Percentiles rank a stretch among this genome's conserved stretches.
phyloP scores from a whole-genome alignment of 768 basidiomycete genomes.

The Xerocomus spinulosus region DNA sequence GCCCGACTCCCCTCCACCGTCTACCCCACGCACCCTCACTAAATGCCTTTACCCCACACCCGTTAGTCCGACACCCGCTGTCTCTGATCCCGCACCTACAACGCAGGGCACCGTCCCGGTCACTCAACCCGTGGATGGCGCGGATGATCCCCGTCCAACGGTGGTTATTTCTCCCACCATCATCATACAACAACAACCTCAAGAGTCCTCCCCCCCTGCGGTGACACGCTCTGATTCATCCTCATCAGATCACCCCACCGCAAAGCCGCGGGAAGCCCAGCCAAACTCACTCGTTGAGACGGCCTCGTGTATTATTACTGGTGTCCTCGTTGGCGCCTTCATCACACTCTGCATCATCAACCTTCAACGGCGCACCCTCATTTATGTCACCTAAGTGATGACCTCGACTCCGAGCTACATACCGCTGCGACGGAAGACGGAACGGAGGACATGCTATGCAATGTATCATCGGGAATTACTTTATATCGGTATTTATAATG shows the following conservation, averaged over 20 bases:
- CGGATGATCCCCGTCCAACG: slow-evolving; percentile 7
- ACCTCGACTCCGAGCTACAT: not conserved
- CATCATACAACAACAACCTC: slow-evolving; percentile 20
- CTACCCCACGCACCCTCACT: slow-evolving; percentile 13
- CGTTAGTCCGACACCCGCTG: not conserved
- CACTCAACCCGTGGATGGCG: not conserved
- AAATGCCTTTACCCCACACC: slow-evolving; percentile 11
- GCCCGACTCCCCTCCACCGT: slow-evolving; percentile 19
- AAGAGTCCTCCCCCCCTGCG: slow-evolving; percentile 12
- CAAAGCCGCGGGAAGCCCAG: slow-evolving; percentile 16
- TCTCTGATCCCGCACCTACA: slow-evolving; percentile 1
- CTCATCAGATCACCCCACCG: slow-evolving; percentile 1
- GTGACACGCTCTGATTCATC: slow-evolving; percentile 12
- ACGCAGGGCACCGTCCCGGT: slow-evolving; percentile 6
- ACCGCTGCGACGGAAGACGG: not conserved
- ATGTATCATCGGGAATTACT: slow-evolving; percentile 22
- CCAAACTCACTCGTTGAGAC: slow-evolving; percentile 29
- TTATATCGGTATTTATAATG: slow-evolving; percentile 29
- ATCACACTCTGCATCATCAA: slow-evolving; percentile 49
- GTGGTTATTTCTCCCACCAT: slow-evolving; percentile 26
- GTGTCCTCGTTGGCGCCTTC: slow-evolving; percentile 57
- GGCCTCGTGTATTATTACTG: slow-evolving; percentile 49
- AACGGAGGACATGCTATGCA: slow-evolving; percentile 2
- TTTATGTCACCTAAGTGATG: slow-evolving; percentile 31
- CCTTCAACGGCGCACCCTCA: slow-evolving; percentile 44